These are phyloP conservation scores for Amphibolis antarctica DNA, from an alignment of 106 monocot species.

Conservation along the genomic window DNA sequence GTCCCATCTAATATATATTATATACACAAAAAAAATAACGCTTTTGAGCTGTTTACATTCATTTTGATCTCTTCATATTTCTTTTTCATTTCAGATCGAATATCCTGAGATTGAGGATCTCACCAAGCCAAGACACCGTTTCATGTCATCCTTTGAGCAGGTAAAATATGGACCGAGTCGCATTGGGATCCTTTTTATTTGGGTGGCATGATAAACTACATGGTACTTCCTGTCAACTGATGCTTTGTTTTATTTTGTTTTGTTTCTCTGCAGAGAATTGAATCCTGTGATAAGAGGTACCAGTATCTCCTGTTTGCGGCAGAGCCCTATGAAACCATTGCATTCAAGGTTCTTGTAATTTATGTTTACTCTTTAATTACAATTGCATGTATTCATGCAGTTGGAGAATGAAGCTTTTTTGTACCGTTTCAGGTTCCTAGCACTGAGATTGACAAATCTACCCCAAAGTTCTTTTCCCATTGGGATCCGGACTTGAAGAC, in stretches of 20 bases:
- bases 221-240: neutral
- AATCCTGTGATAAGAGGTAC: slow-evolving; percentile 80
- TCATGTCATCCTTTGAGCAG: slow-evolving; percentile 98
- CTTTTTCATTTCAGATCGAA: slow-evolving; percentile 46
- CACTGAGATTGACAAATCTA: slow-evolving; percentile 86
- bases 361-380: neutral
- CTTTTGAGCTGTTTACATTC: neutral
- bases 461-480: slow-evolving; percentile 89
- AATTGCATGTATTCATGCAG: neutral
- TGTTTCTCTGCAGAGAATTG: slow-evolving; percentile 48
- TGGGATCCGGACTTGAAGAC: slow-evolving; percentile 97
- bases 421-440: slow-evolving; percentile 65
- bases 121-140: slow-evolving; percentile 74
- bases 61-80: neutral
- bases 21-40: no score
- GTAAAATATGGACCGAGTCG: no score
- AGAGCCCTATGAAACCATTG: slow-evolving; percentile 84
- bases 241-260: neutral
- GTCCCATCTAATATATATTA: no score
- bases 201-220: neutral
- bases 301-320: slow-evolving; percentile 94
- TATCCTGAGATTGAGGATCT: slow-evolving; percentile 98
- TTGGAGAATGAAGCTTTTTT: neutral
- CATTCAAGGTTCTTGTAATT: slow-evolving; percentile 53
- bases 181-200: no score